A percentile compares a stretch with the other conserved stretches of the same genome.
Conservation (phyloP, 2,329 filamentous ascomycete species). For the Pseudonectria buxi region DNA sequence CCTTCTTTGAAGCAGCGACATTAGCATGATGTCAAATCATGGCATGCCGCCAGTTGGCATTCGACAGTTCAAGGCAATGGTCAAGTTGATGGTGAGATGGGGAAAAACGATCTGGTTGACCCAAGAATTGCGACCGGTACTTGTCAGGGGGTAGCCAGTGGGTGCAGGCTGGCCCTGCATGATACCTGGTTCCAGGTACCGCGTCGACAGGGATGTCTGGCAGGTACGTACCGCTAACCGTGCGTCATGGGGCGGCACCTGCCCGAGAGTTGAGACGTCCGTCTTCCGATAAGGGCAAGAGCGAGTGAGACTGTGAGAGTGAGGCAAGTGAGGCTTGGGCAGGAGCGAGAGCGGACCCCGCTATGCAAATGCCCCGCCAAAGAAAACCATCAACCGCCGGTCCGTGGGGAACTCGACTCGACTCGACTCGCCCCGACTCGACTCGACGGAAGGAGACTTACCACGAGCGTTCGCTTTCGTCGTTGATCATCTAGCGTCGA, state of each 20-base stretch:
- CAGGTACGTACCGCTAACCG: constrained; percentile 2
- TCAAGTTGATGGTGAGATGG: too few species aligned
- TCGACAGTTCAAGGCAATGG: too few species aligned
- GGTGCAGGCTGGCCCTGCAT: constrained; percentile 10
- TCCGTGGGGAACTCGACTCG: too few species aligned
- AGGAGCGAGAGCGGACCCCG: constrained; percentile 19
- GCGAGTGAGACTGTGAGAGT: too few species aligned
- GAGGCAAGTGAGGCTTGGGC: too few species aligned
- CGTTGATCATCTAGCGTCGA: too few species aligned
- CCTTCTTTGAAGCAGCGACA: constrained; percentile 25
- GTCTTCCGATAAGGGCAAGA: not conserved
- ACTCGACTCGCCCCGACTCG: too few species aligned
- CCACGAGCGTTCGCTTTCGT: too few species aligned
- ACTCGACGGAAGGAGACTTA: too few species aligned
- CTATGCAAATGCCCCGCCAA: constrained; percentile 21
- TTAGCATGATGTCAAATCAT: constrained; percentile 19
- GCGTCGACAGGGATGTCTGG: not conserved
- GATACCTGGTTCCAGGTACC: constrained; percentile 11
- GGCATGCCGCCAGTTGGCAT: constrained; percentile 3
- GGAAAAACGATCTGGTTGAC: too few species aligned
- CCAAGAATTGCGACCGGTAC: constrained; percentile 8
- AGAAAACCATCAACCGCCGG: constrained; percentile 21
- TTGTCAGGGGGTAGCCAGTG: constrained; percentile 9
- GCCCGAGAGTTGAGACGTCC: too few species aligned
- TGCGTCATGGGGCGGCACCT: constrained; percentile 13